phyloP scores from a whole-genome alignment of 352 stramenopile species.

The Globisporangium paddicum region DNA sequence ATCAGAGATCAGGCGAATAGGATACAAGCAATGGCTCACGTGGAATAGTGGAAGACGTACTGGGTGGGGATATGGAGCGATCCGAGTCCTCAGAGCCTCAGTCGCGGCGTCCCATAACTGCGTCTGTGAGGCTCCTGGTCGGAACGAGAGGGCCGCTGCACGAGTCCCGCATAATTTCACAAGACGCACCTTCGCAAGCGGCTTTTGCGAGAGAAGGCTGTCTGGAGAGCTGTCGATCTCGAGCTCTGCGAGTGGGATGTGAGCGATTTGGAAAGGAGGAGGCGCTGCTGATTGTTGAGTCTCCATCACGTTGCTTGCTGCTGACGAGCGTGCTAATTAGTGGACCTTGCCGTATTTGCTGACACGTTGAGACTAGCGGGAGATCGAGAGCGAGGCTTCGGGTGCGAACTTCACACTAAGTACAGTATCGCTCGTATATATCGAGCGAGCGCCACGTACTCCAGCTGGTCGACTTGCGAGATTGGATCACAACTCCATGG shows the following conservation, averaged over 20 bases:
- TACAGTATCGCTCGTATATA: too few relatives aligned
- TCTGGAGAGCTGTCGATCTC: slow-evolving; percentile 12
- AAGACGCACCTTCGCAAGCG: slow-evolving; percentile 30
- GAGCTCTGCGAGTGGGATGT: slow-evolving; percentile 12
- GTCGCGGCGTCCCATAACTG: slow-evolving; percentile 31
- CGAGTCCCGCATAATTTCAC: slow-evolving; percentile 16
- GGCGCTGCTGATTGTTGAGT: neutral
- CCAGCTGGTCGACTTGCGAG: too few relatives aligned
- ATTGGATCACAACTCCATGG: too few relatives aligned
- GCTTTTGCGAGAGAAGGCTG: slow-evolving; percentile 29
- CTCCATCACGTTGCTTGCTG: neutral
- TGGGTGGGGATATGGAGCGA: slow-evolving; percentile 31
- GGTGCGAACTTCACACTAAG: too few relatives aligned
- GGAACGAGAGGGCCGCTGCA: slow-evolving; percentile 36
- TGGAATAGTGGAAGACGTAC: slow-evolving; percentile 24
- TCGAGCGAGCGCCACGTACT: too few relatives aligned
- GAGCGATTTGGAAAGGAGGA: neutral
- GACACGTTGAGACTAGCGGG: too few relatives aligned
- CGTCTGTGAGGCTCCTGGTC: slow-evolving; percentile 23
- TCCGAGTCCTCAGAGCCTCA: slow-evolving; percentile 20
- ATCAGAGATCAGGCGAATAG: neutral
- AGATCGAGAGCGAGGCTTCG: too few relatives aligned
- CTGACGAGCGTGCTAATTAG: too few relatives aligned
- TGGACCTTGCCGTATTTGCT: too few relatives aligned
- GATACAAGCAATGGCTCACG: too few relatives aligned